These are phyloP conservation scores for Skeletonema marinoi DNA, from an alignment of 108 stramenopile species.

Conservation along the genomic window DNA sequence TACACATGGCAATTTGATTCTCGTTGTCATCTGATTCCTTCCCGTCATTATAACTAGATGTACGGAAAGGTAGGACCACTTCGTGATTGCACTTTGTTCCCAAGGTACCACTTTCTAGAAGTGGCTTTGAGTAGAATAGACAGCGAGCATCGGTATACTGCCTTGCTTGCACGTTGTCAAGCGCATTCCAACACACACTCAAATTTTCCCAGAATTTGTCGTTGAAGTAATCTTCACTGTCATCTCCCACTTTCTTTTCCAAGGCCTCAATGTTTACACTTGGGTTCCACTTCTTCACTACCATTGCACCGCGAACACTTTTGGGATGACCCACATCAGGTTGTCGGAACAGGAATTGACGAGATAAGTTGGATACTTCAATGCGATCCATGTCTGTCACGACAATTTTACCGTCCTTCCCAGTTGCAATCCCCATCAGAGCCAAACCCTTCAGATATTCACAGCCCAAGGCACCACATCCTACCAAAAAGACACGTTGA, in stretches of 20 bases:
- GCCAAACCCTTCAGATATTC: conserved; percentile 90
- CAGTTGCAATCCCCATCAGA: conserved; percentile 75
- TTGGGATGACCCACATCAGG: conserved; percentile 88
- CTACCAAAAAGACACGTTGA: conserved; percentile 82
- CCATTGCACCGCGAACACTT: conserved; percentile 67
- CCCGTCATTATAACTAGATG: conserved; percentile 83
- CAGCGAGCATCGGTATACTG: conserved; percentile 75
- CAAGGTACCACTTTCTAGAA: conserved; percentile 86
- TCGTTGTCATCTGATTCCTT: conserved; percentile 81
- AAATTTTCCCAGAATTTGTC: conserved; percentile 86
- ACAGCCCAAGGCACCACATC: conserved; percentile 88
- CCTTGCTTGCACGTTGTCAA: conserved; percentile 90
- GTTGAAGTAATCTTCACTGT: conserved; percentile 80
- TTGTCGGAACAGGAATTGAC: conserved; percentile 88
- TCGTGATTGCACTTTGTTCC: conserved; percentile 81
- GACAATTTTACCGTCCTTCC: conserved; percentile 64
- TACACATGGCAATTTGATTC: conserved; percentile 88
- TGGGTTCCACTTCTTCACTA: conserved; percentile 81
- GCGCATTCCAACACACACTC: conserved; percentile 83
- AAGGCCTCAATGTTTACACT: conserved; percentile 63
- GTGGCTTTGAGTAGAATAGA: conserved; percentile 84
- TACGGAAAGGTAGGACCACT: conserved; percentile 78
- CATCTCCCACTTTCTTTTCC: conserved; percentile 74
- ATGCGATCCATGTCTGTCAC: conserved; percentile 91
- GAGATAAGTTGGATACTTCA: conserved; percentile 82